A percentile compares a stretch with the other conserved stretches of the same genome.
These are phyloP conservation scores for Apophysomyces sp. DNA, from an alignment of 371 early-diverging fungal species.

Conservation along the genomic window DNA sequence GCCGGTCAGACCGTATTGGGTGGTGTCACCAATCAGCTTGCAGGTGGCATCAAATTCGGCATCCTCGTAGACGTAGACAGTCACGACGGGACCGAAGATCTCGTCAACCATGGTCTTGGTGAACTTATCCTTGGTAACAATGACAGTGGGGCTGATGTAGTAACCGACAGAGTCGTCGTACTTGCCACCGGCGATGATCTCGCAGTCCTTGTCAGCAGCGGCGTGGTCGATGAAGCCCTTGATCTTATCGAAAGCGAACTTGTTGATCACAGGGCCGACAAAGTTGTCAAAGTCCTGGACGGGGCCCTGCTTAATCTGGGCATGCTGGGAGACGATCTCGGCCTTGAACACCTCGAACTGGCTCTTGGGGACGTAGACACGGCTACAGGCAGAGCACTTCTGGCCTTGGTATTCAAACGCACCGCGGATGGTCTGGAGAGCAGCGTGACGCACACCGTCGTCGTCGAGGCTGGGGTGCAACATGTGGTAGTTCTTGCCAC, in stretches of 20 bases:
- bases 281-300: slow-evolving; percentile 84
- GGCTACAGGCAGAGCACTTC: slow-evolving; percentile 96
- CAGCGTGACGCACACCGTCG: slow-evolving; percentile 65
- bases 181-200: slow-evolving; percentile 83
- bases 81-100: slow-evolving; percentile 98
- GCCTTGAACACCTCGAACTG: slow-evolving; percentile 77
- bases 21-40: slow-evolving; percentile 78
- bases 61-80: slow-evolving; percentile 89
- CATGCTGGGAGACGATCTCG: slow-evolving; percentile 62
- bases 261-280: slow-evolving; percentile 82
- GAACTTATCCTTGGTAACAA: slow-evolving; percentile 84
- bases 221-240: slow-evolving; percentile 85
- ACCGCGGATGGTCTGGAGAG: slow-evolving; percentile 84
- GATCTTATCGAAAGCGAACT: slow-evolving; percentile 92
- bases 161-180: slow-evolving; percentile 87
- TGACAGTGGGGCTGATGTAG: slow-evolving; percentile 91
- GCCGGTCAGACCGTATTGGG: slow-evolving; percentile 90
- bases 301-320: slow-evolving; percentile 83
- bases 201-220: slow-evolving; percentile 56
- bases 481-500: slow-evolving; percentile 98
- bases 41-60: slow-evolving; percentile 74
- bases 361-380: slow-evolving; percentile 87
- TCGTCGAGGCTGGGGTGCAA: slow-evolving; percentile 69
- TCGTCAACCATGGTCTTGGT: slow-evolving; percentile 91
- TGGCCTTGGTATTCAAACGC: slow-evolving; percentile 97